Evolutionary conservation across 805 yeast genomes (phyloP).

Genomic region (Grigorovia transvaalensis): DNA sequence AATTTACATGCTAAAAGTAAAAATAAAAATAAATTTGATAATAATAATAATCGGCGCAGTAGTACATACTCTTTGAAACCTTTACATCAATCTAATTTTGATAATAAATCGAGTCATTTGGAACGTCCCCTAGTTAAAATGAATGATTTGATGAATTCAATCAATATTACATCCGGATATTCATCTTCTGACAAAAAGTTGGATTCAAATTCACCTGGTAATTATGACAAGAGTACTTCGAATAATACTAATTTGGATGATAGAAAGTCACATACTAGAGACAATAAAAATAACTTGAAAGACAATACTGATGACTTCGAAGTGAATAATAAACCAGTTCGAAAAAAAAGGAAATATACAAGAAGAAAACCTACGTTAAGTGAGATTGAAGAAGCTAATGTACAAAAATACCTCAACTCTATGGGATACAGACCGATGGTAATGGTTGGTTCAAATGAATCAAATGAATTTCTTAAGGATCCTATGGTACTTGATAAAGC

Average conservation of each 20-base stretch:
- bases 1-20: neutral
- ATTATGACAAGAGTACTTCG: neutral
- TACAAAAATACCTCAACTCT: neutral
- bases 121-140: neutral
- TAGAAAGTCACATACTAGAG: neutral
- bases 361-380: neutral
- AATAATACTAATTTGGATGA: neutral
- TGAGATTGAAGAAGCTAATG: neutral
- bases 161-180: no score
- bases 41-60: neutral
- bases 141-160: neutral
- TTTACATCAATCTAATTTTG: neutral
- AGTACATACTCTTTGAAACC: neutral
- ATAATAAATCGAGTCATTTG: neutral
- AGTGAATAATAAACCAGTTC: neutral
- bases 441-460: neutral
- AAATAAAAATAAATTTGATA: neutral
- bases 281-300: neutral
- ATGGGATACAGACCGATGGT: neutral
- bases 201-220: neutral
- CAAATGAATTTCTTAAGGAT: neutral
- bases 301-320: neutral
- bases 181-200: neutral
- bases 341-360: neutral
- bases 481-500: no score